Evolutionary conservation across 2,329 filamentous ascomycete species (phyloP).

Genomic region (Penicillium sp.): DNA sequence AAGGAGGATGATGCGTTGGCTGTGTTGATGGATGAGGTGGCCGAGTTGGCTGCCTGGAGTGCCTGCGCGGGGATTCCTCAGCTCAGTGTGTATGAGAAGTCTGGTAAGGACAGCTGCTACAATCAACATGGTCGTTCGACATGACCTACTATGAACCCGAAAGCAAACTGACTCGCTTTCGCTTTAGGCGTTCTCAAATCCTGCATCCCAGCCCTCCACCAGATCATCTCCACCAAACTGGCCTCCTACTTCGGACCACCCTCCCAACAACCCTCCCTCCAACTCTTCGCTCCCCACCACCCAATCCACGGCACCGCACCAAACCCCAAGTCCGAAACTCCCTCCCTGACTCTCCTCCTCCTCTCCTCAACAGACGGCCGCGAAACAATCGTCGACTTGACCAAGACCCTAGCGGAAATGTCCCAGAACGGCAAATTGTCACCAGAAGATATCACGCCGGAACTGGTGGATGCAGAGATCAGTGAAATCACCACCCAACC

Average conservation of each 20-base stretch:
- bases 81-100: slow-evolving; percentile 90
- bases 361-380: slow-evolving; percentile 88
- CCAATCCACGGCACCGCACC: slow-evolving; percentile 50
- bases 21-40: slow-evolving; percentile 83
- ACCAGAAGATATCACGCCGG: slow-evolving; percentile 78
- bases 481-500: slow-evolving; percentile 59
- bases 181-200: slow-evolving; percentile 80
- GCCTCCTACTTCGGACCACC: slow-evolving; percentile 82
- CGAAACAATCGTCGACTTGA: slow-evolving; percentile 93
- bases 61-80: slow-evolving; percentile 85
- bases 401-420: slow-evolving; percentile 93
- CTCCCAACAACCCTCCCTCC: slow-evolving; percentile 70
- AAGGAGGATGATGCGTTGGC: slow-evolving; percentile 77
- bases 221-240: slow-evolving; percentile 78
- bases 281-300: slow-evolving; percentile 73
- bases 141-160: not conserved
- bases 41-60: slow-evolving; percentile 92
- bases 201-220: slow-evolving; percentile 83
- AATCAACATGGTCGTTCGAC: too few species aligned
- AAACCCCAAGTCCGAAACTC: slow-evolving; percentile 31
- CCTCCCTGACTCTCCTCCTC: slow-evolving; percentile 69
- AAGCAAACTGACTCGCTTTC: slow-evolving; percentile 12
- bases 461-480: slow-evolving; percentile 89
- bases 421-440: slow-evolving; percentile 85
- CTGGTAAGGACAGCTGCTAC: slow-evolving; percentile 62